phyloP scores from a whole-genome alignment of 768 basidiomycete species.

The Trametes maxima region DNA sequence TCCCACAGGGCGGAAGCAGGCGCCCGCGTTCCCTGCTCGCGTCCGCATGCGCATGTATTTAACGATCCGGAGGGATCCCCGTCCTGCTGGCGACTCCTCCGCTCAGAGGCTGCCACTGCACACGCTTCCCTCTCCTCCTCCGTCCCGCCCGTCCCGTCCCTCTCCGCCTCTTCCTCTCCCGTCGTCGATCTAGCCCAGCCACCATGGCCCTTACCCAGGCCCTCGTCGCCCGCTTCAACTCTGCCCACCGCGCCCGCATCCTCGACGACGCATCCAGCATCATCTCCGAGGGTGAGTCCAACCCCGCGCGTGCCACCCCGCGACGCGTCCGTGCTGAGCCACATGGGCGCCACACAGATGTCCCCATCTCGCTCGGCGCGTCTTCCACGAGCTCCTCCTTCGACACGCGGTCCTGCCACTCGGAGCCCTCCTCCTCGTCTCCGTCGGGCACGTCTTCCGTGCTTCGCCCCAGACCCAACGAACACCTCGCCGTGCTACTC shows the following conservation, averaged over 20 bases:
- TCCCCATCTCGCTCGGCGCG: constrained; percentile 29
- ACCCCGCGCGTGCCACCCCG: neutral
- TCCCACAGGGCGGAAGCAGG: neutral
- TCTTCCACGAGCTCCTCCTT: constrained; percentile 30
- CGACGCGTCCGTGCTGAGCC: constrained; percentile 11
- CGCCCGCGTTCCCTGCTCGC: constrained; percentile 18
- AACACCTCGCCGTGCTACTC: constrained; percentile 79
- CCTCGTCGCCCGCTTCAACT: constrained; percentile 13
- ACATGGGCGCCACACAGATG: constrained; percentile 4
- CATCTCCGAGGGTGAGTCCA: constrained; percentile 19
- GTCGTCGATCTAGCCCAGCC: neutral
- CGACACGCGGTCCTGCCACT: constrained; percentile 30
- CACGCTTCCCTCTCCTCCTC: neutral
- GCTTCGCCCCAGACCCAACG: constrained; percentile 44
- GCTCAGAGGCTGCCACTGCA: constrained; percentile 18
- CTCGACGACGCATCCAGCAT: constrained; percentile 19
- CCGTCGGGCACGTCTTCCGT: constrained; percentile 17
- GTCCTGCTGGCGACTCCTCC: constrained; percentile 24
- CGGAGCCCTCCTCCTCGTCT: constrained; percentile 27
- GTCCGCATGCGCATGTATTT: constrained; percentile 17
- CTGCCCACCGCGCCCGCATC: constrained; percentile 14
- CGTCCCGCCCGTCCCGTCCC: neutral
- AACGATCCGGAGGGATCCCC: constrained; percentile 20
- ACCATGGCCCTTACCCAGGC: constrained; percentile 17
- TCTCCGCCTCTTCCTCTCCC: neutral